phyloP scores from a whole-genome alignment of 139 green algal genomes.

The Chlorella sp. region DNA sequence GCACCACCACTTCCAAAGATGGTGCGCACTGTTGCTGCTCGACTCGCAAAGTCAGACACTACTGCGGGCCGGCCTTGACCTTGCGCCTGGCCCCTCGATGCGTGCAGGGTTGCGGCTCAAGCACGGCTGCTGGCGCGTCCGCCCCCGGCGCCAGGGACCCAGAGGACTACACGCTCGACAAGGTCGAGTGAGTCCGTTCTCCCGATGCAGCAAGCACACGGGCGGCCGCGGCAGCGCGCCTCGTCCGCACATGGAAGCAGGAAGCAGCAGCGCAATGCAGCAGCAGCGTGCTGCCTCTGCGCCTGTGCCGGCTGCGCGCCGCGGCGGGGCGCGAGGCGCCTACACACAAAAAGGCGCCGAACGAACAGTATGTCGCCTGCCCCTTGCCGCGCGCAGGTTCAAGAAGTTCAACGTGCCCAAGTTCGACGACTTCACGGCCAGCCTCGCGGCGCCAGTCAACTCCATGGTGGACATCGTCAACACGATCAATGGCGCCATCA shows the following conservation, averaged over 20 bases:
- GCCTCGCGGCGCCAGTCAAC: constrained; percentile 5
- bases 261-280: not conserved
- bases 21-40: too few relatives aligned
- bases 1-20: too few relatives aligned
- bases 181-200: not conserved
- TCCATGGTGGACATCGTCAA: constrained; percentile 9
- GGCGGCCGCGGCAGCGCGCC: too few relatives aligned
- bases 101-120: constrained; percentile 25
- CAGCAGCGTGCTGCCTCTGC: not conserved
- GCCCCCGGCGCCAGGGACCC: constrained; percentile 6
- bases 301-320: not conserved
- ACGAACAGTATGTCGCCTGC: not conserved
- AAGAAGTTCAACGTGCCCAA: not conserved
- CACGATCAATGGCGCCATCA: constrained; percentile 11
- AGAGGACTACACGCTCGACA: constrained; percentile 12
- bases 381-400: not conserved
- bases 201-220: not conserved
- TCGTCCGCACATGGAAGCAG: too few relatives aligned
- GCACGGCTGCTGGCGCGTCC: constrained; percentile 1
- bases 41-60: too few relatives aligned
- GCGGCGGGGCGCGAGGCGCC: not conserved
- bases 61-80: too few relatives aligned
- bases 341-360: not conserved
- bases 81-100: too few relatives aligned
- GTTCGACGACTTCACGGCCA: constrained; percentile 10